Conservation (phyloP, 2,329 filamentous ascomycete species). For the Aspergillus vadensis region DNA sequence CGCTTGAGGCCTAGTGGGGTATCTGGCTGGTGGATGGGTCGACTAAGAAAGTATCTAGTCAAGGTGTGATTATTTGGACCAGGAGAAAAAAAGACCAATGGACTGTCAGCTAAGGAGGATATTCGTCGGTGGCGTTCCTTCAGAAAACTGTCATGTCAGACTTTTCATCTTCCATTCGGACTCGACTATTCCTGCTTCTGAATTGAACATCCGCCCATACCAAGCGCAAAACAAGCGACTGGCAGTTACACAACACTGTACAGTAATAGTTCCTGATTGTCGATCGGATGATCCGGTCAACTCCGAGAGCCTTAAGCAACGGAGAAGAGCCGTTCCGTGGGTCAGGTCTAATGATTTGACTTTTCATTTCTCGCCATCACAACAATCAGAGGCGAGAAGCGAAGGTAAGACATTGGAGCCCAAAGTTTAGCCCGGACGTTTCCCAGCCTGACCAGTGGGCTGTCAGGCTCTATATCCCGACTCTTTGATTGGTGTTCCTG, state of each 20-base stretch:
- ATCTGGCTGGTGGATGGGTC: not conserved
- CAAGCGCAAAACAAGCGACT: too few relatives aligned
- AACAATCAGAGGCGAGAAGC: not conserved
- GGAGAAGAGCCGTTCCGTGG: constrained; percentile 2
- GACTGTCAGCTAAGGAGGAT: not conserved
- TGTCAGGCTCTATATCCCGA: not conserved
- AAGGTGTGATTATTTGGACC: not conserved
- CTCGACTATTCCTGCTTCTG: too few relatives aligned
- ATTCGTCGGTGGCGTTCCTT: too few relatives aligned
- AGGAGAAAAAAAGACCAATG: not conserved
- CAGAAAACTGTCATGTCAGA: too few relatives aligned
- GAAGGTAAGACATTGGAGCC: not conserved
- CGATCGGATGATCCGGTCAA: constrained; percentile 20
- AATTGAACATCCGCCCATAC: too few relatives aligned
- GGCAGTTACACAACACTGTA: too few relatives aligned
- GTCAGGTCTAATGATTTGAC: not conserved
- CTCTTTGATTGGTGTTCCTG: constrained; percentile 24
- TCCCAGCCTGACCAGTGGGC: constrained; percentile 4
- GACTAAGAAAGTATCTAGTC: not conserved
- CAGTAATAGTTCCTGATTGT: not conserved
- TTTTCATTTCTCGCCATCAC: not conserved
- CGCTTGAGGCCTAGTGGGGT: not conserved
- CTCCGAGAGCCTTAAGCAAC: not conserved
- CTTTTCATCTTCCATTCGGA: too few relatives aligned
- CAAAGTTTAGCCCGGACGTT: not conserved